Conservation (phyloP, 2,329 filamentous ascomycete species). For the Pestalotiopsis sp. region DNA sequence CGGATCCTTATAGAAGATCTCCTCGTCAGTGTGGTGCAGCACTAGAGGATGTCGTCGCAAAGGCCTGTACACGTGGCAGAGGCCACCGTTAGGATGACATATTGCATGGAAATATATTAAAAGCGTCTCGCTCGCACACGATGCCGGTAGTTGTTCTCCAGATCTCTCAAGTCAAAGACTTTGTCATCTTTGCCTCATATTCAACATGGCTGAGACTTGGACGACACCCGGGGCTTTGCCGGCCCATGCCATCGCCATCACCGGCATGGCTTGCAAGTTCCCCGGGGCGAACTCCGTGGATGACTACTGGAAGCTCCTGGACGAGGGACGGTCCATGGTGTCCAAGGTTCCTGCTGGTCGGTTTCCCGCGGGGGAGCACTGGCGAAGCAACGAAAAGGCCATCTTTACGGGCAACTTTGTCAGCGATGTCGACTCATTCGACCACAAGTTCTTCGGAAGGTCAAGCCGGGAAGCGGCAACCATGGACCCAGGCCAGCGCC, state of each 20-base stretch:
- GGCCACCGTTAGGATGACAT: background rate
- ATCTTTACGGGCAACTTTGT: constrained; percentile 28
- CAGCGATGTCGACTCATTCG: constrained; percentile 21
- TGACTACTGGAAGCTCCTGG: constrained; percentile 24
- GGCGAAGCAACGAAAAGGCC: background rate
- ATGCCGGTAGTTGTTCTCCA: background rate
- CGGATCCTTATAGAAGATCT: background rate
- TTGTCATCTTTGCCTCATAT: background rate
- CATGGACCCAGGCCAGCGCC: constrained; percentile 36
- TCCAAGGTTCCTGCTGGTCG: constrained; percentile 16
- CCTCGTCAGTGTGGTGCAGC: background rate
- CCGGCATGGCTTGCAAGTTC: constrained; percentile 38
- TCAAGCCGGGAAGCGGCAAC: constrained; percentile 28
- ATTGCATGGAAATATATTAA: background rate
- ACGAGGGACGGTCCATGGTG: constrained; percentile 17
- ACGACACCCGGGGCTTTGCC: background rate
- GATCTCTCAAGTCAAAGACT: background rate
- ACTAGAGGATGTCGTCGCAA: background rate
- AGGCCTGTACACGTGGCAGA: background rate
- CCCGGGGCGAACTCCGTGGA: constrained; percentile 27
- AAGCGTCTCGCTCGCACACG: background rate
- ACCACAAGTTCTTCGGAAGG: constrained; percentile 29
- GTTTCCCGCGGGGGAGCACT: constrained; percentile 11
- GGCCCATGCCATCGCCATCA: constrained; percentile 36
- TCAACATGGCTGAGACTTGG: background rate